Conservation (phyloP, 1,139 yeast genomes). For the Pichia sp. region DNA sequence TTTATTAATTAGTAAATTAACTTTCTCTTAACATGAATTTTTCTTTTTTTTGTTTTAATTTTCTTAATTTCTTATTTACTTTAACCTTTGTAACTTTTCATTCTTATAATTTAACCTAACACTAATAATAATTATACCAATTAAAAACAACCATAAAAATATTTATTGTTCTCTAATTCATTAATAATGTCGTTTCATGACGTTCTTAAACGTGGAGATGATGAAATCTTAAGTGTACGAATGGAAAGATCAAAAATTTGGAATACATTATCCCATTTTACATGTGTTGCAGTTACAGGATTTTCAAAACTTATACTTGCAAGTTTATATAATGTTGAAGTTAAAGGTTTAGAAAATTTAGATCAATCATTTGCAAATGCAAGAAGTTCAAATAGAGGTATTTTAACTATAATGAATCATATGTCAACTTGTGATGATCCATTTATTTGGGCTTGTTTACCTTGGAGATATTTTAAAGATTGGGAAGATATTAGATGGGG, state of each 20-base stretch:
- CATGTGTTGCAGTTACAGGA: conserved; percentile 62
- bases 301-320: conserved; percentile 59
- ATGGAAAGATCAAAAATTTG: conserved; percentile 57
- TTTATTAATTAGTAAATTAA: no score
- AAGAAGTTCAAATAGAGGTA: conserved; percentile 60
- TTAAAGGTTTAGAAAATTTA: conserved; percentile 56
- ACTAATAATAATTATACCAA: no score
- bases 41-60: no score
- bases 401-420: conserved; percentile 91
- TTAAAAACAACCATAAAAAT: no score
- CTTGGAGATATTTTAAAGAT: conserved; percentile 58
- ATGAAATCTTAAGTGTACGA: conserved; percentile 50
- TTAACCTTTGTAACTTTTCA: background rate
- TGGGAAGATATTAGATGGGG: conserved; percentile 85
- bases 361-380: conserved; percentile 60
- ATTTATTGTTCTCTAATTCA: background rate
- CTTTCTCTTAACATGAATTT: no score
- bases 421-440: conserved; percentile 96
- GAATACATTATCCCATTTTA: conserved; percentile 63
- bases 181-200: conserved; percentile 60
- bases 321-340: conserved; percentile 54
- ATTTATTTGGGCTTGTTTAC: conserved; percentile 78
- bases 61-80: no score
- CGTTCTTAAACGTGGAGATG: conserved; percentile 72
- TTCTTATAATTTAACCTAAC: no score